These are phyloP conservation scores for Cyclaneusma minus DNA, from an alignment of 2,329 filamentous ascomycete species.

Conservation along the genomic window DNA sequence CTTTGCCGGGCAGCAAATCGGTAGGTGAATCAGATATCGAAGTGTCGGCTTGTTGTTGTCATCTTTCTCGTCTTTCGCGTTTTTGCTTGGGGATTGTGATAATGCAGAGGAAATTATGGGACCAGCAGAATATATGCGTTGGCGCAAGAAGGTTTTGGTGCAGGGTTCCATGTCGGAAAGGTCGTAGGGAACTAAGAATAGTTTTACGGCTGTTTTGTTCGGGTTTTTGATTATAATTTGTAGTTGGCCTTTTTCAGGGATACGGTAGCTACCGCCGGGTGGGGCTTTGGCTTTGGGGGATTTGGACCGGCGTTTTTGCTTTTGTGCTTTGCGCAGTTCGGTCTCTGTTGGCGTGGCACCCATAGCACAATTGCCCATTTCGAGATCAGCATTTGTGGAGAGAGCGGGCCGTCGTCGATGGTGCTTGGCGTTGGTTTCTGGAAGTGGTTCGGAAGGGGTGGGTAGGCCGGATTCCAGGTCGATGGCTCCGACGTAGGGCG, in stretches of 20 bases:
- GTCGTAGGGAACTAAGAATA: conserved; percentile 90
- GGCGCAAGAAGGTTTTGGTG: conserved; percentile 90
- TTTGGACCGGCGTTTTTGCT: conserved; percentile 41
- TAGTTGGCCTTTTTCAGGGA: conserved; percentile 83
- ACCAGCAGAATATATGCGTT: conserved; percentile 81
- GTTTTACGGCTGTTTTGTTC: conserved; percentile 93
- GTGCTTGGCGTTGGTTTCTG: conserved; percentile 24
- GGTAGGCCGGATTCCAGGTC: conserved; percentile 72
- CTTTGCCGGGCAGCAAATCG: conserved; percentile 77
- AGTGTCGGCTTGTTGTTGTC: conserved; percentile 53
- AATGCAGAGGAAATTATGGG: conserved; percentile 52
- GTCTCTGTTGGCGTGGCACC: conserved; percentile 15
- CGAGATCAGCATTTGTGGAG: conserved; percentile 9
- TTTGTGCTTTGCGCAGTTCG: conserved; percentile 31
- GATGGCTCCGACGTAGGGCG: conserved; percentile 87
- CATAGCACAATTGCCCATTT: conserved; percentile 9
- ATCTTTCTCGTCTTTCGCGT: conserved; percentile 34
- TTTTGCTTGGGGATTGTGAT: conserved; percentile 13
- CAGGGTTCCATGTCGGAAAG: conserved; percentile 82
- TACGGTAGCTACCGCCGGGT: conserved; percentile 80
- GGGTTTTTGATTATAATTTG: conserved; percentile 98
- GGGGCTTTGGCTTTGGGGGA: conserved; percentile 54
- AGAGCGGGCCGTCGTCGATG: conserved; percentile 14
- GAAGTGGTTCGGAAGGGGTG: conserved; percentile 30
- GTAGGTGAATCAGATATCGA: conserved; percentile 80